Base-by-base conservation (phyloP, 1,284 basidiomycete genomes). In the Cystobasidium pallidum region DNA sequence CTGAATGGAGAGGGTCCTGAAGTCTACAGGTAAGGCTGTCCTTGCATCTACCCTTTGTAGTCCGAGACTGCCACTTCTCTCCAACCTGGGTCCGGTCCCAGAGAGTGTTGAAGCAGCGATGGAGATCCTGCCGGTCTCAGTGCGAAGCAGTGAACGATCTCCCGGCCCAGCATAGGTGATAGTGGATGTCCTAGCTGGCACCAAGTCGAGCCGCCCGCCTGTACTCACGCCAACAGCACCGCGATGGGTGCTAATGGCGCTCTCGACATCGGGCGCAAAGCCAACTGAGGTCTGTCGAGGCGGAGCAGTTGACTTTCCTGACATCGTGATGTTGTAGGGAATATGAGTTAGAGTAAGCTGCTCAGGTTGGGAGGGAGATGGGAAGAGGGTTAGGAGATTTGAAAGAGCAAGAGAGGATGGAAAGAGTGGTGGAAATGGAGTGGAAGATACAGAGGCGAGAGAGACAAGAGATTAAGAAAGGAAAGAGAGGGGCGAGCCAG, bases 1-100 rank as follows among this genome's bases (percentile, higher is more conserved):
- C 17, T 71, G 59, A 24, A 71, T 71, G 34, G 68, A 71, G 17
- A 80, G 70, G 15, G 79, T 80, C 28, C 76, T 72, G 70, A 78
- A 80, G 51, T 78, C 78, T 54, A 75, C 76, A 26, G 76, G 75
- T 32, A 80, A 24, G 39, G 59, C 59, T 7, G 68, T 58, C 7
- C 68, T 41, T 17, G 39, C 45, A 4, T 71, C 59, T 4, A 45
- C 45, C n/a, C 39, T 41, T 13, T 59, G 59, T 28, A 43, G 19
- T 7, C 28, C 45, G 7, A 64, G 45, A 51, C 45, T 64, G 24
- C 26, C 30, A 17, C 26, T 49, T 7, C 62, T n/a, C 43, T 36
- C 45, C 24, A 64, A 39, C 36, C 36, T 13, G 36, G 13, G 21
- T n/a, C 49, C 68, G 49, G 74, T 73, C 15, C 36, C 59, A 28